Conservation (phyloP, 75 land plant genomes). For the Pinus tabuliformis region DNA sequence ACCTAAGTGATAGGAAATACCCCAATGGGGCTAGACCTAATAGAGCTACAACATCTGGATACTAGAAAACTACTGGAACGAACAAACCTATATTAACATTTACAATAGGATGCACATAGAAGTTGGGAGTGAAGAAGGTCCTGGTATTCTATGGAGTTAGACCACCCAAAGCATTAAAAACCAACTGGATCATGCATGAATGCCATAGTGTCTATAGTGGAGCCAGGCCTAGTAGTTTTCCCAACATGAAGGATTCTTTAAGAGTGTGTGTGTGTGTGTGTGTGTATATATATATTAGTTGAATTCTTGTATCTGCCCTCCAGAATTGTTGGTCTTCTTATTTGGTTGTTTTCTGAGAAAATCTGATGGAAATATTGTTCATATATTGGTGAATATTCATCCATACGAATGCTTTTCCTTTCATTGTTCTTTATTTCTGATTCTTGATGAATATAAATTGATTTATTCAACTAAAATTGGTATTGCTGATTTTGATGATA, state of each 20-base stretch:
- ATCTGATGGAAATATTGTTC: too few relatives aligned
- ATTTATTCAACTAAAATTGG: too few relatives aligned
- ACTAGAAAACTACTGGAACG: conserved; percentile 48
- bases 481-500: neutral
- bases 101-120: conserved; percentile 19
- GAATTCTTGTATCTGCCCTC: neutral
- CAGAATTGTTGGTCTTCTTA: neutral
- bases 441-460: too few relatives aligned
- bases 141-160: conserved; percentile 47
- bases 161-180: conserved; percentile 43
- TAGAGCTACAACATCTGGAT: conserved; percentile 13
- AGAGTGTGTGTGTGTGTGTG: too few relatives aligned
- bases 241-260: conserved; percentile 28
- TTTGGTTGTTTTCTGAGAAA: neutral
- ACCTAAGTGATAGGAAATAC: conserved; percentile 42
- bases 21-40: too few relatives aligned
- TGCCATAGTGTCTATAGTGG: conserved; percentile 32
- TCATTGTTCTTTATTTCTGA: too few relatives aligned
- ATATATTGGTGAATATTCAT: neutral
- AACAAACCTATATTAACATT: conserved; percentile 39
- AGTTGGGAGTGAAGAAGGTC: conserved; percentile 42
- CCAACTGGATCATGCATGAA: conserved; percentile 1
- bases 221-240: conserved; percentile 10
- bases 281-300: neutral
- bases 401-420: too few relatives aligned